A percentile compares a stretch with the other conserved stretches of the same genome.
Evolutionary conservation across 164 flowering plant species (phyloP).

Genomic region (Tetracentron sinense): DNA sequence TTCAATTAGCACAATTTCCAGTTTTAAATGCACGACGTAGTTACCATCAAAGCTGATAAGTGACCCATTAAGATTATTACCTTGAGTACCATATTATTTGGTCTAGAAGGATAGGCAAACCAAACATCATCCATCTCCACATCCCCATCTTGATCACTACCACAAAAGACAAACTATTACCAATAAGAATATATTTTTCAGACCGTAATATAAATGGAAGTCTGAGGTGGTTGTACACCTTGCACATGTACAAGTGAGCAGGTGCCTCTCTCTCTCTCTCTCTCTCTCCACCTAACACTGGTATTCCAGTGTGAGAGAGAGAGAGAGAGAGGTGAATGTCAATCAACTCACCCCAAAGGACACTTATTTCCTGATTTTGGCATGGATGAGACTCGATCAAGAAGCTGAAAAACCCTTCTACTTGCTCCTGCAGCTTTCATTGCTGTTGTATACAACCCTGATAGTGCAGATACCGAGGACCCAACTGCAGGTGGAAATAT

Average conservation of each 20-base stretch:
- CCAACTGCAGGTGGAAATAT: constrained; percentile 60
- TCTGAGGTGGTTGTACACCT: neutral
- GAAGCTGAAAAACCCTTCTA: constrained; percentile 89
- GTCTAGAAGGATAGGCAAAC: constrained; percentile 98
- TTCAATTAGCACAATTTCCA: neutral
- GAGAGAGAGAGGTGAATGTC: constrained; percentile 3
- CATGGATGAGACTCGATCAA: constrained; percentile 87
- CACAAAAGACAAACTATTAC: constrained; percentile 8
- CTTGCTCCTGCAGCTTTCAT: constrained; percentile 99
- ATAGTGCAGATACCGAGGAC: constrained; percentile 71
- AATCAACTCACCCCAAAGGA: constrained; percentile 63
- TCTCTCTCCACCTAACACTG: too few relatives aligned
- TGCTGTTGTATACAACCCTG: constrained; percentile 75
- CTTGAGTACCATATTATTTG: constrained; percentile 84
- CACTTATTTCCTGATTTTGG: constrained; percentile 71
- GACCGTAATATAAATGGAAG: neutral
- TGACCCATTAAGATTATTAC: constrained; percentile 29
- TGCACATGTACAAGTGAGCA: neutral
- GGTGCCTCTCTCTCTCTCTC: too few relatives aligned
- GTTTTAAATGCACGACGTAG: neutral
- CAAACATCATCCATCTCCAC: constrained; percentile 90
- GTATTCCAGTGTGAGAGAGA: neutral
- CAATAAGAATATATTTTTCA: neutral
- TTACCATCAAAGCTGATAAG: neutral
- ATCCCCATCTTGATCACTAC: constrained; percentile 77